Evolutionary conservation across 2,329 filamentous ascomycete species (phyloP), one percentile per base, ranked within the genome.

Genomic region (Plenodomus tracheiphilus): DNA sequence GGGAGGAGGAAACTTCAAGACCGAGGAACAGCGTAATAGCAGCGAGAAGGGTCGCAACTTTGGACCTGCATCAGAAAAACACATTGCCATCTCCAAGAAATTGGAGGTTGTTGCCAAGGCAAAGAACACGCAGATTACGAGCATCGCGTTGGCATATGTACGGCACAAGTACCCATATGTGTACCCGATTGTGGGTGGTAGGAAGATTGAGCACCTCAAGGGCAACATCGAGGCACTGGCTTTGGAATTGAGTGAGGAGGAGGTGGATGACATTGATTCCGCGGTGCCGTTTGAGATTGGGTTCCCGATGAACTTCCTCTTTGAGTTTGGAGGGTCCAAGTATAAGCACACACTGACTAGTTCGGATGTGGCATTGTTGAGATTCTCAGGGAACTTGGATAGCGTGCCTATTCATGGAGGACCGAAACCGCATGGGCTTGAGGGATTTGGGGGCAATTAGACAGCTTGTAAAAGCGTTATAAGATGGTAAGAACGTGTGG

Each of bases 141-240:
- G 80, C 32, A 54, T 73, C 20, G 87, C 87, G 17, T 69, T 92
- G 30, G 87, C 88, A 1, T 91, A 91, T 64, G 83, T 91, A 4
- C 79, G 87, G 76, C 79, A 82, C 59, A 91, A 91, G 73, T 76
- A 83, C 0, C 83, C 86, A 0, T 85, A 88, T 54, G 87, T 91
- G 10, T 89, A 89, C 62, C 89, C 88, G 0, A 84, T 92, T 28
- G 78, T 91, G 8, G 88, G 88, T 6, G 85, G 86, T 0, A 79
- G 87, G n/a, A 91, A 85, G 60, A 69, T 89, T 8, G 83, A 86
- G 37, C 87, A 91, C 65, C 73, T 92, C 41, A 82, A 85, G 81
- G 81, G 75, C 15, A 85, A 85, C 59, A 82, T 86, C 49, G 73
- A 80, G 59, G 82, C 81, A 0, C 59, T 86, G 46, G 73, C 64